phyloP scores from a whole-genome alignment of 148 eudicot genomes.

The Nyssa sinensis region DNA sequence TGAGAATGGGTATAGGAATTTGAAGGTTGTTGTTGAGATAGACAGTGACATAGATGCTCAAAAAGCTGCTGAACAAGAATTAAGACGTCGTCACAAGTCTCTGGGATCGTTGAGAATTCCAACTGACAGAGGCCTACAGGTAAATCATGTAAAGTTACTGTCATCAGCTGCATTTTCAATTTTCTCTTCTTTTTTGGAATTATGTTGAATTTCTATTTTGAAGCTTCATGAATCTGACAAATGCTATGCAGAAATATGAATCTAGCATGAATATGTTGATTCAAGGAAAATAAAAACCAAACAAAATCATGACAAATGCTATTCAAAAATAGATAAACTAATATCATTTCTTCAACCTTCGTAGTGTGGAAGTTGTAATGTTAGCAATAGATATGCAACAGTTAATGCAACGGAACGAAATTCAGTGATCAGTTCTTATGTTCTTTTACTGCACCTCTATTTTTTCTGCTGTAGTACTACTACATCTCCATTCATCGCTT shows the following conservation, averaged over 20 bases:
- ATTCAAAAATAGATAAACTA: not conserved
- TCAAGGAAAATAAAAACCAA: not conserved
- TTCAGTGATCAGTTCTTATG: not conserved
- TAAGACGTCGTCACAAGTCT: slow-evolving; percentile 74
- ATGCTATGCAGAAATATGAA: too few species aligned
- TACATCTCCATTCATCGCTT: not conserved
- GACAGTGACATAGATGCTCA: slow-evolving; percentile 88
- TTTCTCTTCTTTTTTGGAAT: slow-evolving; percentile 2
- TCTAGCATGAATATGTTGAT: not conserved
- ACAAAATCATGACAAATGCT: not conserved
- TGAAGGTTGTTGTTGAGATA: slow-evolving; percentile 82
- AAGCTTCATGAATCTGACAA: slow-evolving; percentile 3
- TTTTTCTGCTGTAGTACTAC: too few species aligned
- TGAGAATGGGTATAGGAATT: slow-evolving; percentile 81
- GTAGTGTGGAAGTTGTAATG: not conserved
- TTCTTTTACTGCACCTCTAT: not conserved
- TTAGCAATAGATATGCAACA: not conserved
- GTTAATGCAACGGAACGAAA: not conserved
- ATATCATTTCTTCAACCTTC: not conserved
- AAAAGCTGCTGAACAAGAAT: slow-evolving; percentile 69
- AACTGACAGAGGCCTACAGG: slow-evolving; percentile 90
- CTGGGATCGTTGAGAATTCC: slow-evolving; percentile 77
- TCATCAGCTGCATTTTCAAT: not conserved
- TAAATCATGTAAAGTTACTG: slow-evolving; percentile 17
- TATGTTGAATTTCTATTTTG: not conserved